phyloP scores from a whole-genome alignment of 176 grass and related monocot species.

The Ensete glaucum region DNA sequence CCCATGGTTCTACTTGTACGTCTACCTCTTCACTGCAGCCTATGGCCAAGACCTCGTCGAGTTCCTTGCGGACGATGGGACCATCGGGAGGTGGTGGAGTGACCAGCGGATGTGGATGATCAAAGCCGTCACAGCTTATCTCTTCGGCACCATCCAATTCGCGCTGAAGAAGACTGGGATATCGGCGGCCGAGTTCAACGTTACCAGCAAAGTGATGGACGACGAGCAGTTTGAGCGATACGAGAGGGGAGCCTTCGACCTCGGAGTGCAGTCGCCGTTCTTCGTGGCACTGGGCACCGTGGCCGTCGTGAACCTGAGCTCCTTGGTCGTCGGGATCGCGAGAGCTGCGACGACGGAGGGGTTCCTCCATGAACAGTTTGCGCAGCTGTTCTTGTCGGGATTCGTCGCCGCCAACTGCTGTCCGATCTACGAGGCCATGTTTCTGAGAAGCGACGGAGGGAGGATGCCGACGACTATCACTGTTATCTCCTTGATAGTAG shows the following conservation, averaged over 20 bases:
- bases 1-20: conserved; percentile 41
- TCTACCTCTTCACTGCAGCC: conserved; percentile 35
- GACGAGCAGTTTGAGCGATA: conserved; percentile 24
- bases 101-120: conserved; percentile 28
- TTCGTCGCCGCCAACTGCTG: conserved; percentile 30
- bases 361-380: conserved; percentile 19
- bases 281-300: conserved; percentile 19
- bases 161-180: conserved; percentile 5
- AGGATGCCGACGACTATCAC: conserved; percentile 27
- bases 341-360: conserved; percentile 5
- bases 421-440: conserved; percentile 39
- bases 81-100: conserved; percentile 15
- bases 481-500: background rate
- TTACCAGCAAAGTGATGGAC: conserved; percentile 41
- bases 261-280: conserved; percentile 31
- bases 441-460: conserved; percentile 29
- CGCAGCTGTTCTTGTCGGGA: conserved; percentile 31
- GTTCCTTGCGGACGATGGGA: conserved; percentile 17
- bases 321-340: conserved; percentile 12
- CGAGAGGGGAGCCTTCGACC: conserved; percentile 16
- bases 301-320: conserved; percentile 24
- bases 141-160: conserved; percentile 19
- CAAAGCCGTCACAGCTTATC: conserved; percentile 11
- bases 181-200: conserved; percentile 11
- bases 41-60: conserved; percentile 30